Conservation (phyloP, 257 asterid species). For the Apocynum venetum region DNA sequence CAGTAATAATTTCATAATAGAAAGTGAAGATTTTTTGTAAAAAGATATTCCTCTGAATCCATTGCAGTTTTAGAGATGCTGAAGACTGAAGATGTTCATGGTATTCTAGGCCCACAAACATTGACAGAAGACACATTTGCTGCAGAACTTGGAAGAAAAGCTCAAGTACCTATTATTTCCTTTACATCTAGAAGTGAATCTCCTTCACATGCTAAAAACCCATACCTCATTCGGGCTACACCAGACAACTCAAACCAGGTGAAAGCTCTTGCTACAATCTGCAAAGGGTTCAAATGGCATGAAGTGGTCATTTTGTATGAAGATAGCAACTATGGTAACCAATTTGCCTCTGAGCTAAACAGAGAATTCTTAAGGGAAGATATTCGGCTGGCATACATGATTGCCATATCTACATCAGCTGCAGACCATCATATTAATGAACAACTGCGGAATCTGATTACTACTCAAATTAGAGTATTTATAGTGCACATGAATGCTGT, state of each 20-base stretch:
- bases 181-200: slow-evolving; percentile 37
- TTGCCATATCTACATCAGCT: slow-evolving; percentile 12
- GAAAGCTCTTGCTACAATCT: slow-evolving; percentile 26
- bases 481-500: too few species aligned
- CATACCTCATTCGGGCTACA: slow-evolving; percentile 31
- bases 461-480: slow-evolving; percentile 38
- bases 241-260: slow-evolving; percentile 29
- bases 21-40: too few species aligned
- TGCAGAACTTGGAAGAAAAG: slow-evolving; percentile 3
- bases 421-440: slow-evolving; percentile 16
- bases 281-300: background rate
- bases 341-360: slow-evolving; percentile 23
- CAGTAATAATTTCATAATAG: too few species aligned
- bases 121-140: slow-evolving; percentile 27
- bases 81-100: slow-evolving; percentile 48
- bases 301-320: slow-evolving; percentile 30
- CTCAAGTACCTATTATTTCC: slow-evolving; percentile 38
- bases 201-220: background rate
- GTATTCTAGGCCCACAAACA: slow-evolving; percentile 39
- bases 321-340: slow-evolving; percentile 24
- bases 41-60: too few species aligned
- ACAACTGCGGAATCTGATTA: slow-evolving; percentile 28
- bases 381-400: slow-evolving; percentile 21
- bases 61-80: slow-evolving; percentile 45
- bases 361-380: slow-evolving; percentile 24